Conservation (phyloP, 2,329 filamentous ascomycete species). For the Xenosphaeropsis pyriputrescens region DNA sequence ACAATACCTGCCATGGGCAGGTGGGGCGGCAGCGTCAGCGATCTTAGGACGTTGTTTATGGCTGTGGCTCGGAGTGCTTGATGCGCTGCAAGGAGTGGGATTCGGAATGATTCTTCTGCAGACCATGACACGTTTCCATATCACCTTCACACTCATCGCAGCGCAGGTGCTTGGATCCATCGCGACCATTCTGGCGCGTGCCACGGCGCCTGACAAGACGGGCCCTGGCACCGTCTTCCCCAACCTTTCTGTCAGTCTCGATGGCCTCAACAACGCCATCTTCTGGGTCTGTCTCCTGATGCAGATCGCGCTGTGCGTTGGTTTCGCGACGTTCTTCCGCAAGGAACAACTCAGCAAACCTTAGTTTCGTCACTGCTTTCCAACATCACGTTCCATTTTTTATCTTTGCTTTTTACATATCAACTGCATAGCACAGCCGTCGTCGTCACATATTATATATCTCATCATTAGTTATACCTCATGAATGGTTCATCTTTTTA, state of each 20-base stretch:
- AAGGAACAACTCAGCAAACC: slow-evolving; percentile 41
- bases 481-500: too few species aligned
- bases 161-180: slow-evolving; percentile 46
- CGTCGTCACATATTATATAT: too few species aligned
- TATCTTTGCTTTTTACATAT: too few species aligned
- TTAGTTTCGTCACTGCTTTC: slow-evolving; percentile 25
- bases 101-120: slow-evolving; percentile 53
- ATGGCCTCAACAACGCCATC: slow-evolving; percentile 31
- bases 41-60: slow-evolving; percentile 40
- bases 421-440: too few species aligned
- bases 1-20: slow-evolving; percentile 45
- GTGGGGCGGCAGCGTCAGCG: slow-evolving; percentile 33
- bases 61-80: slow-evolving; percentile 51
- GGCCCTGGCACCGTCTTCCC: slow-evolving; percentile 47
- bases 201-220: slow-evolving; percentile 41
- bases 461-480: too few species aligned
- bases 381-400: too few species aligned
- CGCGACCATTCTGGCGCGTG: slow-evolving; percentile 44
- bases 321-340: slow-evolving; percentile 37
- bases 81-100: slow-evolving; percentile 47
- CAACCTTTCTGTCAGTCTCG: slow-evolving; percentile 33
- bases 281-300: slow-evolving; percentile 44
- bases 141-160: slow-evolving; percentile 40
- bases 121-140: slow-evolving; percentile 47
- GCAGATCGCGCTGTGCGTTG: slow-evolving; percentile 40